Evolutionary conservation across 2,329 filamentous ascomycete species (phyloP), one percentile per base, ranked within the genome.

Genomic region (Colletotrichum simmondsii): DNA sequence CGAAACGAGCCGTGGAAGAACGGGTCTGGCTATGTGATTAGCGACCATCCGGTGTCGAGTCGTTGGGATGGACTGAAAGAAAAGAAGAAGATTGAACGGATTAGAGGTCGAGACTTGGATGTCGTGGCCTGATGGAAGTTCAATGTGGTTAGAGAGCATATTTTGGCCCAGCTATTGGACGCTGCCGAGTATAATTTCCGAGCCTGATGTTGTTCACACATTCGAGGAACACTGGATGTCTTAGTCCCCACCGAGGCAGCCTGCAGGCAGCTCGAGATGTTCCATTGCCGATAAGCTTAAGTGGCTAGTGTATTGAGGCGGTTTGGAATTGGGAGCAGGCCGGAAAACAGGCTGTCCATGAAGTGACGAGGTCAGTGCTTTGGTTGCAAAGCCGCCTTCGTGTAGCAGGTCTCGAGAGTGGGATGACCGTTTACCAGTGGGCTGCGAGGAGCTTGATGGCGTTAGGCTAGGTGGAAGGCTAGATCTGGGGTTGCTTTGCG

Each of bases 211-310:
- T 53, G 52, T 22, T 19, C n/a, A 32, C 56, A 37, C 35, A 53
- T 22, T 60, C 60, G 60, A 65, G 67, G 14, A 42, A 35, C 26
- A 60, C 12, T 54, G n/a, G 2, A 54, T 35, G 22, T 69, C 59
- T 65, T 52, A 14, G 46, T 60, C 14, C 24, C 46, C 26, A 35
- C 35, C 54, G 56, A 65, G 28, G 56, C 26, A 63, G 42, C 46
- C 53, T 22, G 24, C 24, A 32, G 28, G 54, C 26, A 7, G 37
- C 14, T 16, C 30, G 7, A 49, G 53, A 22, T 35, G 54, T 76
- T 30, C 53, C 65, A 53, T 65, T 16, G 53, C 19, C 35, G 54
- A 65, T 72, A 73, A 71, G 61, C 66, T 71, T 73, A 73, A 71
- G 67, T 53, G 65, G 49, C 67, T 71, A 73, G 71, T 65, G 35